Evolutionary conservation across 2,329 filamentous ascomycete species (phyloP).

Genomic region (Alternaria gaisen): DNA sequence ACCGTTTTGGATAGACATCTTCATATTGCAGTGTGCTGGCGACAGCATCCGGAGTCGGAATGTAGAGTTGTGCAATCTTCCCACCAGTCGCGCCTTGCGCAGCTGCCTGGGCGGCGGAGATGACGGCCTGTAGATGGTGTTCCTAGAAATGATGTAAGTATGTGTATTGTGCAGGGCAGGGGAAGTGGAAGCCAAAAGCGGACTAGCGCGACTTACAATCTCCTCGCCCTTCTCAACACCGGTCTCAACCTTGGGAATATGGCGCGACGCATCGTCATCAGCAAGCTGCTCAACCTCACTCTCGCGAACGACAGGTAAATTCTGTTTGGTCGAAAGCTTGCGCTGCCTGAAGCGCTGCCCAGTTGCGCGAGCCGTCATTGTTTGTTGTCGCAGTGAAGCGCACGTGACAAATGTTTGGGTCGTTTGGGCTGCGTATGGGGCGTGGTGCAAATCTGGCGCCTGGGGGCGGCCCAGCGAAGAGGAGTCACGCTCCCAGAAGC

Average conservation of each 20-base stretch:
- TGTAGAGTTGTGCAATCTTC: conserved; percentile 70
- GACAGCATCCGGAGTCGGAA: conserved; percentile 72
- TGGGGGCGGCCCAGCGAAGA: conserved; percentile 24
- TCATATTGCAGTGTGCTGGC: conserved; percentile 81
- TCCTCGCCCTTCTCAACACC: conserved; percentile 97
- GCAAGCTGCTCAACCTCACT: conserved; percentile 86
- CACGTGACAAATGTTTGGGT: conserved; percentile 38
- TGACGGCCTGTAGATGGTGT: conserved; percentile 92
- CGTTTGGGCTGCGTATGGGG: conserved; percentile 16
- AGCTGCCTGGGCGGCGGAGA: conserved; percentile 68
- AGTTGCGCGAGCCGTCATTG: conserved; percentile 50
- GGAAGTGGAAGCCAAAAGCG: conserved; percentile 35
- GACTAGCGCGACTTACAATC: conserved; percentile 75
- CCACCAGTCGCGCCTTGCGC: conserved; percentile 60
- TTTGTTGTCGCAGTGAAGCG: conserved; percentile 33
- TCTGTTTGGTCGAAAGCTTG: conserved; percentile 92
- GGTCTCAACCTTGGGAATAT: conserved; percentile 86
- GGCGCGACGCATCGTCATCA: conserved; percentile 84
- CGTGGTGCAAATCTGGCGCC: conserved; percentile 32
- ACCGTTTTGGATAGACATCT: conserved; percentile 80
- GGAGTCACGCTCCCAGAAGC: conserved; percentile 27
- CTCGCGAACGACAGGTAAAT: conserved; percentile 86
- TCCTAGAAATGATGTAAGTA: conserved; percentile 66
- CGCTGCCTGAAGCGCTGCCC: conserved; percentile 77
- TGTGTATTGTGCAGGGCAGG: not conserved